phyloP scores from a whole-genome alignment of 441 rosid genomes.

The Corymbia calophylla region DNA sequence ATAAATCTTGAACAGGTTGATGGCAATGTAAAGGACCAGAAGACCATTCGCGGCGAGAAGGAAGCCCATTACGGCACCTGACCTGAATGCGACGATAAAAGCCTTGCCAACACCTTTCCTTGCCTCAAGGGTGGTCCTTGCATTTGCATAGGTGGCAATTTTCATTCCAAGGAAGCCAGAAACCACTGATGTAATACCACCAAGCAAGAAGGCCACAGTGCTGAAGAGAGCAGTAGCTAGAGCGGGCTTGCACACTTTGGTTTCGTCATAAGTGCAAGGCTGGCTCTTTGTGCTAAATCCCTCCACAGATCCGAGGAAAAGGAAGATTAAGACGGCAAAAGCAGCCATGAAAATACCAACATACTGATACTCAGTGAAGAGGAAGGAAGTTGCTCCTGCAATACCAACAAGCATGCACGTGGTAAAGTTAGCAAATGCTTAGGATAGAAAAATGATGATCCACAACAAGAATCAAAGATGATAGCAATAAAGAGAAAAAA shows the following conservation, averaged over 20 bases:
- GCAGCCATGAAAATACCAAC: slow-evolving; percentile 1
- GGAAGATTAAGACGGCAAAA: neutral
- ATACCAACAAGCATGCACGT: neutral
- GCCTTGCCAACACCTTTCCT: slow-evolving; percentile 2
- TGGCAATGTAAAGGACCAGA: neutral
- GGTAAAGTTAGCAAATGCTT: neutral
- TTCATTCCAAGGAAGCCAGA: slow-evolving; percentile 9
- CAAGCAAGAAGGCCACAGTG: slow-evolving; percentile 7
- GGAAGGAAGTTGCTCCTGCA: slow-evolving; percentile 8
- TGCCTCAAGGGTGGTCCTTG: slow-evolving; percentile 7
- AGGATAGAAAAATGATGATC: neutral
- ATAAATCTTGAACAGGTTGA: slow-evolving; percentile 2
- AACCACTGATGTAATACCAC: neutral
- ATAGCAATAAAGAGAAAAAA: neutral
- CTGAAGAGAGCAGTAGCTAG: slow-evolving; percentile 2
- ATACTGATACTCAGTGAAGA: slow-evolving; percentile 1
- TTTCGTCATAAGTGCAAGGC: neutral
- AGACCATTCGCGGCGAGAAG: slow-evolving; percentile 6
- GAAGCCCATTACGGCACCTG: slow-evolving; percentile 5
- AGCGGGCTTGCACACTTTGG: slow-evolving; percentile 1
- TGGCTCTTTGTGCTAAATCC: slow-evolving; percentile 1
- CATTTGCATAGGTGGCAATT: slow-evolving; percentile 5
- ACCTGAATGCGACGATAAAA: neutral
- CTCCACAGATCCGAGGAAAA: slow-evolving; percentile 2
- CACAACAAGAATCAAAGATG: neutral